Conservation (phyloP, 768 basidiomycete genomes). For the Mrakia blollopis region DNA sequence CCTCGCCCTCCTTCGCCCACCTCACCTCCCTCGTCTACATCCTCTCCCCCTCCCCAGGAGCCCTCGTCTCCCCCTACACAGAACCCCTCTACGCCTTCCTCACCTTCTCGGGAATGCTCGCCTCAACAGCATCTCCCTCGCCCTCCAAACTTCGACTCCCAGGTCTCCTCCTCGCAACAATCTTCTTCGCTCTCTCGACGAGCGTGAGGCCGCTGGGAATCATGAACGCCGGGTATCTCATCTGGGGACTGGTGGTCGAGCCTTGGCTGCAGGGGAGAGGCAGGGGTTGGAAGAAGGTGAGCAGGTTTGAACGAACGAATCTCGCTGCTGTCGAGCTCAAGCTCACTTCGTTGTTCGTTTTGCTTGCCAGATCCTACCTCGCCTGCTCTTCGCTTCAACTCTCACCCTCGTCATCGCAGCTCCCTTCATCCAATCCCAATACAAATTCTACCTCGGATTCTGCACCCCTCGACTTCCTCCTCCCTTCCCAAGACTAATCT, state of each 20-base stretch:
- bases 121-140: constrained; percentile 14
- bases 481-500: constrained; percentile 43
- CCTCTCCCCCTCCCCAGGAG: constrained; percentile 72
- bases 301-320: not conserved
- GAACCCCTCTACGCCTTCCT: constrained; percentile 83
- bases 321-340: not conserved
- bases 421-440: constrained; percentile 72
- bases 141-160: not conserved
- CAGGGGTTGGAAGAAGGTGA: constrained; percentile 1
- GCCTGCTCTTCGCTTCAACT: constrained; percentile 43
- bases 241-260: not conserved
- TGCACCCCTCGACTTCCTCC: constrained; percentile 47
- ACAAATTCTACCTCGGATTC: constrained; percentile 60
- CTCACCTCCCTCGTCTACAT: constrained; percentile 65
- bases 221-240: constrained; percentile 34
- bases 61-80: constrained; percentile 65
- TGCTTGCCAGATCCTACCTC: constrained; percentile 44
- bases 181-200: constrained; percentile 37
- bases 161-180: constrained; percentile 14
- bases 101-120: constrained; percentile 62
- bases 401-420: constrained; percentile 52
- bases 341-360: not conserved
- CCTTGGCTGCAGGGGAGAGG: constrained; percentile 10
- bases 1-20: constrained; percentile 57
- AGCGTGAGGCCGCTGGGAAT: constrained; percentile 40